A percentile compares a stretch with the other conserved stretches of the same genome.
Evolutionary conservation across 2,329 filamentous ascomycete genomes (phyloP).

Genomic region (Exutisphaerella laricina): DNA sequence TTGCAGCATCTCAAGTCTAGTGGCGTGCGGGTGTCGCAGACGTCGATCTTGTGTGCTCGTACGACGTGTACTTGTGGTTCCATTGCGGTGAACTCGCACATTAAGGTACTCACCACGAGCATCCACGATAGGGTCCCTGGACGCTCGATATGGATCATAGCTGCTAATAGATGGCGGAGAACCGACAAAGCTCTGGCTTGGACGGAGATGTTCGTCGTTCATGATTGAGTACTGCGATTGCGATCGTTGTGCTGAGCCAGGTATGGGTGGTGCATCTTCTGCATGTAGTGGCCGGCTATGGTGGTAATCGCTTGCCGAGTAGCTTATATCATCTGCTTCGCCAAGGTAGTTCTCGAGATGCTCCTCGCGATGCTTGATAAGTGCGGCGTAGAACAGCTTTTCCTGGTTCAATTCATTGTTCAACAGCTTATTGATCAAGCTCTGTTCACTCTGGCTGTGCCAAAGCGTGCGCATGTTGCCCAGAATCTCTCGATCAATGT

Average conservation of each 20-base stretch:
- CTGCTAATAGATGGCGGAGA: conserved; percentile 53
- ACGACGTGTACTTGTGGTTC: conserved; percentile 35
- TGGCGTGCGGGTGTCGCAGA: conserved; percentile 39
- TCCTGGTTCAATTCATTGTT: conserved; percentile 65
- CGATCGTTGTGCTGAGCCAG: conserved; percentile 38
- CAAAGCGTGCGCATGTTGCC: conserved; percentile 84
- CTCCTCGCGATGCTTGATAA: conserved; percentile 75
- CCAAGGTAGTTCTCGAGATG: conserved; percentile 80
- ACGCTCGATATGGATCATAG: conserved; percentile 80
- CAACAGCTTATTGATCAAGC: conserved; percentile 62
- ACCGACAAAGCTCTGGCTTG: conserved; percentile 46
- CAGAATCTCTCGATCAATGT: conserved; percentile 75
- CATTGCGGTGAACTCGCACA: conserved; percentile 59
- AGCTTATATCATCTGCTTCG: conserved; percentile 59
- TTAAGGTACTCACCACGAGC: conserved; percentile 57
- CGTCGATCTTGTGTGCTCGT: conserved; percentile 30
- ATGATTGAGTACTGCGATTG: conserved; percentile 54
- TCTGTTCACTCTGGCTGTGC: conserved; percentile 74
- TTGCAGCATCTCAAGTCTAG: conserved; percentile 38
- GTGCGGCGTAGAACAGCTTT: conserved; percentile 84
- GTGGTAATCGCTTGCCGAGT: conserved; percentile 88
- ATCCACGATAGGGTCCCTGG: conserved; percentile 47
- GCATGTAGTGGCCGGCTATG: conserved; percentile 51
- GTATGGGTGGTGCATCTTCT: conserved; percentile 32
- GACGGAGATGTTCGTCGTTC: conserved; percentile 48